Evolutionary conservation across 345 rosid species (phyloP), one percentile per base, ranked within the genome.

Genomic region (Psidium guajava): DNA sequence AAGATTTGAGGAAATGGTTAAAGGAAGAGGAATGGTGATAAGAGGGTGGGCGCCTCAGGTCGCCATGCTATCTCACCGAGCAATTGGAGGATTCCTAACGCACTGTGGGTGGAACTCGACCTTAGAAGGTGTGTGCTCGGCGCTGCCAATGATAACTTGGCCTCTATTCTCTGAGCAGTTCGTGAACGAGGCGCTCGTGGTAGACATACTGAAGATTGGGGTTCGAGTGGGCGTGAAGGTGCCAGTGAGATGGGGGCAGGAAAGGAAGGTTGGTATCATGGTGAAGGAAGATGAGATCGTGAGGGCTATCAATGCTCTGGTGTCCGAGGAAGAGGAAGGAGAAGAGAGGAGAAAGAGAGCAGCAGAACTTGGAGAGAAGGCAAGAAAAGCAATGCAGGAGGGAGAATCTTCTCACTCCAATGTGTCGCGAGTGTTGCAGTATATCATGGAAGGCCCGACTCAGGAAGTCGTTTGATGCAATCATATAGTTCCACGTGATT

Each of bases 21-120:
- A 86, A 86, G 95, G 93, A 57, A 92, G 94, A 77, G 99, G 97
- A 57, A 58, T 91, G 18, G 52, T 96, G 32, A 94, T 96, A 27
- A 91, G 90, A 80, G 96, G 96, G 47, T 96, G 99, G 99, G 94
- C 97, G 53, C 99, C 99, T 11, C 99, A 96, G 85, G 91, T 95
- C 42, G 86, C 93, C 40, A 93, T 96, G 25, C 86, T 96, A 24
- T 92, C 98, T 50, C 98, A 96, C 88, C 88, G 83, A 20, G 86
- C 97, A 10, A 84, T 93, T 8, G 93, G 93, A 57, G 99, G 96
- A 47, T 96, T 96, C 88, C 64, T 96, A 83, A 94, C 96, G 0
- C 98, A 96, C 50, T 94, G 98, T 18, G 99, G 99, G 8, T 96
- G 99, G 99, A 96, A 96, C 89, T 96, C 99, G 47, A 92, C 94